Percentiles rank a stretch among this genome's conserved stretches.
Evolutionary conservation across 352 stramenopile species (phyloP).

Genomic region (Phytophthora aleatoria): DNA sequence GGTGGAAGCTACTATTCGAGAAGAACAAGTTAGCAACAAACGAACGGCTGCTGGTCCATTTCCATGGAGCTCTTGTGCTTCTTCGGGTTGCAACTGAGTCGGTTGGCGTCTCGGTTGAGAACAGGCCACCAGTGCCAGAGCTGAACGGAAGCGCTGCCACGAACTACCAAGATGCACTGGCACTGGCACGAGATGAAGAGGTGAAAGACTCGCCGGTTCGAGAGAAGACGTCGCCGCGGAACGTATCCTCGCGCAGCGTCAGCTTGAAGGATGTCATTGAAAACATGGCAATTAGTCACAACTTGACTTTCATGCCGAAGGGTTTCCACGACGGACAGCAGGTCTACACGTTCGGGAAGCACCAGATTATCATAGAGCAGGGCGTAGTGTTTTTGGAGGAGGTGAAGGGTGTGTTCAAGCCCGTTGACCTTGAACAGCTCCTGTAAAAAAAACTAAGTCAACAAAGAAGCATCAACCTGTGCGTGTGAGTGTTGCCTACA

Average conservation of each 20-base stretch:
- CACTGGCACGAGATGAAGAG: slow-evolving; percentile 46
- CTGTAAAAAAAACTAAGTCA: slow-evolving; percentile 30
- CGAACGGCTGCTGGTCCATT: slow-evolving; percentile 73
- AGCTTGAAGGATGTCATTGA: slow-evolving; percentile 86
- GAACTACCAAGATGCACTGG: slow-evolving; percentile 81
- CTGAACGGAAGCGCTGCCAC: slow-evolving; percentile 55
- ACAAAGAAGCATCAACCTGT: no score
- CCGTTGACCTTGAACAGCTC: slow-evolving; percentile 78
- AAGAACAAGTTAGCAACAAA: slow-evolving; percentile 62
- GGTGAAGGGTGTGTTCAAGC: slow-evolving; percentile 67
- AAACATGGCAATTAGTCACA: slow-evolving; percentile 75
- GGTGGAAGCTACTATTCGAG: slow-evolving; percentile 85
- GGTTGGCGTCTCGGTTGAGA: slow-evolving; percentile 13
- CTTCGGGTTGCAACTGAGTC: slow-evolving; percentile 52
- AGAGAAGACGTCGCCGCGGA: slow-evolving; percentile 31
- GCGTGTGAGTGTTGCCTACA: no score
- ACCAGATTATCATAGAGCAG: slow-evolving; percentile 87
- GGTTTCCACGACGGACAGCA: slow-evolving; percentile 78
- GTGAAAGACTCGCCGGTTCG: slow-evolving; percentile 24
- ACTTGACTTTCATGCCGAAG: slow-evolving; percentile 86
- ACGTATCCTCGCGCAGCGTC: slow-evolving; percentile 47
- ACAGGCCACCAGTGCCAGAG: slow-evolving; percentile 41
- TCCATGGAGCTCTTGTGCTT: slow-evolving; percentile 75
- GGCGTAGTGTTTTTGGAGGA: slow-evolving; percentile 80
- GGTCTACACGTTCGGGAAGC: slow-evolving; percentile 78